Evolutionary conservation across 345 rosid species (phyloP).

Genomic region (Gossypioides kirkii): DNA sequence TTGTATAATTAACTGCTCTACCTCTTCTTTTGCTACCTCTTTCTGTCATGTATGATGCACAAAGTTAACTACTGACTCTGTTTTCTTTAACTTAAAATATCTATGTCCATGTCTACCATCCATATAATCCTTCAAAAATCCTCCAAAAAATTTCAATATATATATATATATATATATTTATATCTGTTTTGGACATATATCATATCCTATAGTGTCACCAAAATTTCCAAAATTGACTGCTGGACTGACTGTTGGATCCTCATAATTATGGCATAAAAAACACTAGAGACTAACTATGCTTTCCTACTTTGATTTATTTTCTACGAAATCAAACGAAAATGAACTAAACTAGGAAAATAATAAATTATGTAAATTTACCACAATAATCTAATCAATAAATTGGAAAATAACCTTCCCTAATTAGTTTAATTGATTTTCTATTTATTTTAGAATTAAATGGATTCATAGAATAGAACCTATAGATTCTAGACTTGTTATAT

Average conservation of each 20-base stretch:
- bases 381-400: neutral
- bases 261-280: neutral
- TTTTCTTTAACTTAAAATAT: neutral
- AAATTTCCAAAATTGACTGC: neutral
- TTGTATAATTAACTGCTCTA: conserved; percentile 60
- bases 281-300: neutral
- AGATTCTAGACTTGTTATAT: neutral
- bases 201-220: no score
- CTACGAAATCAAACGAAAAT: neutral
- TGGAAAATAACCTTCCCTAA: neutral
- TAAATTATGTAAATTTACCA: neutral
- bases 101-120: no score
- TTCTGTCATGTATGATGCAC: conserved; percentile 33
- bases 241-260: neutral
- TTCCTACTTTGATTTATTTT: neutral
- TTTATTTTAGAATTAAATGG: neutral
- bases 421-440: neutral
- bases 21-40: conserved; percentile 46
- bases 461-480: neutral
- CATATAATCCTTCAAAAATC: no score
- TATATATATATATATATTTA: no score
- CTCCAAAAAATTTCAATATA: no score
- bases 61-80: neutral
- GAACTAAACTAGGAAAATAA: neutral
- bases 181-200: no score